A percentile compares a stretch with the other conserved stretches of the same genome.
These are phyloP conservation scores for Colletotrichum coccodes DNA, from an alignment of 2,329 filamentous ascomycete genomes.

Conservation along the genomic window DNA sequence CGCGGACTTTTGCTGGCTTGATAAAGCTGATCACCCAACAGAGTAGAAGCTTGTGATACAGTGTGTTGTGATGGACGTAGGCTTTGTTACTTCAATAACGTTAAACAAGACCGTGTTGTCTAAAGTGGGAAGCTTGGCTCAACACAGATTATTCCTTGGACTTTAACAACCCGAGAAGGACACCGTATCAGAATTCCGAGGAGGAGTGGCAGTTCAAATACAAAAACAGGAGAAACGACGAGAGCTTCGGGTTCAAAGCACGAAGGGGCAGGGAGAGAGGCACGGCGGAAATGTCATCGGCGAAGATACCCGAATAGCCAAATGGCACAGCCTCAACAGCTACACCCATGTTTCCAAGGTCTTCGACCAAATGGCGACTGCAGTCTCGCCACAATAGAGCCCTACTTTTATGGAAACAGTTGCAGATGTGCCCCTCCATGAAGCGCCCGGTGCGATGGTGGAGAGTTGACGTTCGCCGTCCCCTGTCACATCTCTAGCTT, in stretches of 20 bases:
- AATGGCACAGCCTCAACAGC: background rate
- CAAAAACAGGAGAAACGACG: background rate
- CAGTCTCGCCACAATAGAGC: background rate
- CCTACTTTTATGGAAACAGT: background rate
- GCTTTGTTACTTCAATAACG: too few species aligned
- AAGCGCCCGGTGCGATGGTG: too few species aligned
- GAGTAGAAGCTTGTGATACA: background rate
- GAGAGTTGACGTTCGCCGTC: background rate
- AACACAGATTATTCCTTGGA: too few species aligned
- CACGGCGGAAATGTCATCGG: background rate
- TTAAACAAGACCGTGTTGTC: too few species aligned
- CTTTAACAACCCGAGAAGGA: too few species aligned
- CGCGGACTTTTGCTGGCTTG: too few species aligned
- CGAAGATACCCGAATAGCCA: background rate
- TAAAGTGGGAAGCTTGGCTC: too few species aligned
- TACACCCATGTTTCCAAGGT: too few species aligned
- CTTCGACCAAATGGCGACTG: background rate
- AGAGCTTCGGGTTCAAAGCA: too few species aligned
- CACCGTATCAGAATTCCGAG: fast-evolving
- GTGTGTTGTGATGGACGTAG: too few species aligned
- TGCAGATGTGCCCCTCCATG: background rate
- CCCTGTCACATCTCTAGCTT: background rate
- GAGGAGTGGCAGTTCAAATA: background rate
- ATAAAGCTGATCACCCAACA: too few species aligned
- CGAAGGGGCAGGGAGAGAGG: too few species aligned